These are phyloP conservation scores for Penicillium cataractarum DNA, from an alignment of 495 filamentous ascomycete genomes.

Conservation along the genomic window DNA sequence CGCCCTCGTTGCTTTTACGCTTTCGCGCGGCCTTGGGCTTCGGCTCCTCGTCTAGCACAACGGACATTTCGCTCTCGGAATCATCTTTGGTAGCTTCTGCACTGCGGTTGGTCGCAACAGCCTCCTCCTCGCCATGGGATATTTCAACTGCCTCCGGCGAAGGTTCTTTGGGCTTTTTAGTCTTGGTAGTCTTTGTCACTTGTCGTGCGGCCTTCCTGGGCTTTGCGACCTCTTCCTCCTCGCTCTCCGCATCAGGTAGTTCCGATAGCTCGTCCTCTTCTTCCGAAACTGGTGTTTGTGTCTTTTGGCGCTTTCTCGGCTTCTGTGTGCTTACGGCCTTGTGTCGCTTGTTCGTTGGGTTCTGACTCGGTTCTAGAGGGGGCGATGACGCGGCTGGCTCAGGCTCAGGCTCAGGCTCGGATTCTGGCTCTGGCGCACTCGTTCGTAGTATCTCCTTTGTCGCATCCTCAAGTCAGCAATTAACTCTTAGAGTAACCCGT, in stretches of 20 bases:
- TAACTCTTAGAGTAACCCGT: neutral
- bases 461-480: slow-evolving; percentile 14
- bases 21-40: slow-evolving; percentile 57
- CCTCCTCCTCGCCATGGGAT: slow-evolving; percentile 30
- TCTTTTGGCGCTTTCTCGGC: slow-evolving; percentile 44
- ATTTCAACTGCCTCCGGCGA: slow-evolving; percentile 14
- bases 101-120: slow-evolving; percentile 26
- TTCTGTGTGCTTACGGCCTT: slow-evolving; percentile 26
- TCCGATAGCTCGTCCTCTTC: slow-evolving; percentile 32
- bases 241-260: slow-evolving; percentile 24
- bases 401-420: slow-evolving; percentile 7
- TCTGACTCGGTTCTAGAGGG: slow-evolving; percentile 29
- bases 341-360: slow-evolving; percentile 32
- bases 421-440: slow-evolving; percentile 17
- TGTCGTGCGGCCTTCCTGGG: slow-evolving; percentile 27
- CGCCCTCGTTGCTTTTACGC: slow-evolving; percentile 37
- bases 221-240: slow-evolving; percentile 34
- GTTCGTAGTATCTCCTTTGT: slow-evolving; percentile 40
- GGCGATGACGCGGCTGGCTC: slow-evolving; percentile 16
- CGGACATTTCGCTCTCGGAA: slow-evolving; percentile 81
- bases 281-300: slow-evolving; percentile 33
- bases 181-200: slow-evolving; percentile 28
- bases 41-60: slow-evolving; percentile 72
- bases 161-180: slow-evolving; percentile 33
- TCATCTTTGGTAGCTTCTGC: slow-evolving; percentile 46